Base-by-base conservation (phyloP, 805 yeast genomes). In the Hanseniaspora singularis region DNA sequence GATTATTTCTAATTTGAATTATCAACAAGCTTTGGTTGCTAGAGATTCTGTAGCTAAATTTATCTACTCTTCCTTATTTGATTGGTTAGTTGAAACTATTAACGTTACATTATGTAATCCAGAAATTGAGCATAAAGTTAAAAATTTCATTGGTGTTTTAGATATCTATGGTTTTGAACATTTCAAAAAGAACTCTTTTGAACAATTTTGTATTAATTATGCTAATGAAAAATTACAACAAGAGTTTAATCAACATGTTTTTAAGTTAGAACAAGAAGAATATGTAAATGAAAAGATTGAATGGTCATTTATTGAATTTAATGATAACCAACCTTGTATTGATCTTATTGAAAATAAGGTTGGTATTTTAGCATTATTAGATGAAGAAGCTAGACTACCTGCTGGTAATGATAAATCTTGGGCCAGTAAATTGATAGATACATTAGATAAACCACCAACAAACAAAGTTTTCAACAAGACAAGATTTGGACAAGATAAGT, bases 81-180 rank as follows among this genome's bases (percentile, higher is more conserved):
- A 89, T 59, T 89, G 98, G 98, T 74, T 89, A 50, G 97, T 88
- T 20, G 78, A 74, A 41, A 79, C 78, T 54, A 83, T 87, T 53
- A 89, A 89, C 63, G 62, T 72, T 19, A 94, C 86, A 58, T 72
- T 89, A 57, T 83, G 92, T 59, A 79, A 89, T 2, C 78, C 80
- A 18, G 81, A 76, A 38, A 74, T 85, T 30, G 72, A 70, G 33
- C 66, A 68, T 20, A 65, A 77, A 31, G 72, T 80, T 46, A 66
- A 72, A 38, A 74, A 85, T 1, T 92, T 89, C 57, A 89, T 89
- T 57, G 98, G 98, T 63, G 97, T 89, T 26, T 72, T 89, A 56
- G 98, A 89, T 79, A 89, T 89, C 56, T 89, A 89, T 60, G 98
- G 98, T 20, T 89, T 89, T 63, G 98, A 89, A 65, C 96, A 89